phyloP scores from a whole-genome alignment of 225 moss, liverwort and hornwort genomes.

The Marchantia polymorpha region DNA sequence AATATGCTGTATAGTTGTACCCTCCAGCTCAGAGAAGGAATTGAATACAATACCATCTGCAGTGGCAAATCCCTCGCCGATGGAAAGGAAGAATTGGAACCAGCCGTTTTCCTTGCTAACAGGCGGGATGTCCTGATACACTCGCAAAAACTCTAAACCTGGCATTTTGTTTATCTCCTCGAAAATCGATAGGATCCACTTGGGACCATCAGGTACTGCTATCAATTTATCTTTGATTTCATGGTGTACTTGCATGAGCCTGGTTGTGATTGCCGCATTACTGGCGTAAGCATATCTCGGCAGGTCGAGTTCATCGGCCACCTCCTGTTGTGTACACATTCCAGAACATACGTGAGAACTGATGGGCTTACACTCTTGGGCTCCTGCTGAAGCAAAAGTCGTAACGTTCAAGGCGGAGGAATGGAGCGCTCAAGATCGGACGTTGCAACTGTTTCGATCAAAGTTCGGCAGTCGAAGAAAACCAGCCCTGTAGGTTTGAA shows the following conservation, averaged over 20 bases:
- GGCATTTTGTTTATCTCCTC: background rate
- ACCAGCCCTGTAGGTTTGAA: background rate
- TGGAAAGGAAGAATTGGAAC: background rate
- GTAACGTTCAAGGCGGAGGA: no score
- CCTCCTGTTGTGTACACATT: background rate
- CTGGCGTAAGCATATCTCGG: background rate
- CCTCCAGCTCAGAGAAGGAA: background rate
- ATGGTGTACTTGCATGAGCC: background rate
- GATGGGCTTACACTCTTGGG: background rate
- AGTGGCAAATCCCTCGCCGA: background rate
- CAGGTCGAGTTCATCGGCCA: background rate
- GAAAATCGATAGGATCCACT: background rate
- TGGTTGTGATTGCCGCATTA: background rate
- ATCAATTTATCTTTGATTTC: background rate
- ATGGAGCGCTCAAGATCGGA: no score
- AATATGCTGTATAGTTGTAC: background rate
- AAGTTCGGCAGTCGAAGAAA: no score
- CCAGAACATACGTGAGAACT: background rate
- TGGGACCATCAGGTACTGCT: background rate
- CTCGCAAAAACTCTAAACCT: background rate
- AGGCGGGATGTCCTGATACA: background rate
- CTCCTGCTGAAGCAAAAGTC: no score
- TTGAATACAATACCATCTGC: background rate
- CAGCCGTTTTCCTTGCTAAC: background rate
- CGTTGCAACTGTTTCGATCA: no score